phyloP scores from a whole-genome alignment of 805 yeast species.

The Cyberlindnera americana region DNA sequence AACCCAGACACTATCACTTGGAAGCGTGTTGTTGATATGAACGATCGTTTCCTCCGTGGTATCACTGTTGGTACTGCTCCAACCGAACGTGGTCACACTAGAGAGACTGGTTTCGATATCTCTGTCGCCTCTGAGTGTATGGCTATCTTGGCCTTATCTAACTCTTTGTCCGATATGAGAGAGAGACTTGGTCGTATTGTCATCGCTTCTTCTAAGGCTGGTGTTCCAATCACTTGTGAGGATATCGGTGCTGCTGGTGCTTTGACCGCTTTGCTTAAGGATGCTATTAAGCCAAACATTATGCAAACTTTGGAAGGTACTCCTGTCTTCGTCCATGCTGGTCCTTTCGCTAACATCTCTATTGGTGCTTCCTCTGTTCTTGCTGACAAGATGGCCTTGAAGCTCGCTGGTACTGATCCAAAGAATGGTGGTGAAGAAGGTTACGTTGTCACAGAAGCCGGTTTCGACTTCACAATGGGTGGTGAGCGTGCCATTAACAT shows the following conservation, averaged over 20 bases:
- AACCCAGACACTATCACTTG: conserved; percentile 77
- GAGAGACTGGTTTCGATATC: conserved; percentile 78
- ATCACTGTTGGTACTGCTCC: conserved; percentile 79
- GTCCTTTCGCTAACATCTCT: conserved; percentile 85
- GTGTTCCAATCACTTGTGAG: conserved; percentile 77
- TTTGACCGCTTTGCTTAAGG: conserved; percentile 73
- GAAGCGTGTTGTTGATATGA: conserved; percentile 83
- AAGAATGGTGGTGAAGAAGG: conserved; percentile 42
- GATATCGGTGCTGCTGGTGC: conserved; percentile 88
- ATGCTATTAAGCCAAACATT: conserved; percentile 78
- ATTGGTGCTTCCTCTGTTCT: conserved; percentile 83
- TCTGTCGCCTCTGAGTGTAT: conserved; percentile 83
- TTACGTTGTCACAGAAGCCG: conserved; percentile 83
- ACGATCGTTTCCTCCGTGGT: conserved; percentile 76
- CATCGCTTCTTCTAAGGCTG: conserved; percentile 62
- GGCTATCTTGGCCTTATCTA: conserved; percentile 79
- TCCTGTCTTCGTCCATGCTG: conserved; percentile 84
- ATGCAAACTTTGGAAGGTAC: conserved; percentile 90
- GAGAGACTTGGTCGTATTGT: conserved; percentile 73
- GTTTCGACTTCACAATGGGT: conserved; percentile 89
- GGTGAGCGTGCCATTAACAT: conserved; percentile 84
- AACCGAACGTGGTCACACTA: conserved; percentile 63
- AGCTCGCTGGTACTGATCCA: conserved; percentile 58
- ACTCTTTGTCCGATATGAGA: conserved; percentile 67
- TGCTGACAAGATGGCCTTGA: conserved; percentile 77